Conservation (phyloP, 2,329 filamentous ascomycete genomes). For the Dactylellina sp. region DNA sequence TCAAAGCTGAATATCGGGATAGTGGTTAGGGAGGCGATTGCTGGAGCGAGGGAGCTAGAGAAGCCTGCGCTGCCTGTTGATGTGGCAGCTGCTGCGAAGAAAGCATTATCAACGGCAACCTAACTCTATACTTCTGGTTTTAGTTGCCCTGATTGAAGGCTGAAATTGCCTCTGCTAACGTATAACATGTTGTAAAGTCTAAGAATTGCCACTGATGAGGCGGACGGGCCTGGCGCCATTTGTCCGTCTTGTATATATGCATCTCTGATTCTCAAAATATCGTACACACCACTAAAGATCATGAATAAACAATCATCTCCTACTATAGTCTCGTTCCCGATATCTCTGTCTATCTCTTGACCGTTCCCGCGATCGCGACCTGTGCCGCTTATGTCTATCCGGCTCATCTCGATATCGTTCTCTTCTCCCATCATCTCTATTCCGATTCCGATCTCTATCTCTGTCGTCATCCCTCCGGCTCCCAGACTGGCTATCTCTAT, state of each 20-base stretch:
- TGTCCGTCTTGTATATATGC: conserved; percentile 17
- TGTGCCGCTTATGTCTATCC: conserved; percentile 42
- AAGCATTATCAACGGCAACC: not conserved
- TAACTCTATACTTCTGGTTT: no score
- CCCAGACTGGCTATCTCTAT: conserved; percentile 38
- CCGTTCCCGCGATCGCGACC: conserved; percentile 51
- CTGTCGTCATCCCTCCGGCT: conserved; percentile 56
- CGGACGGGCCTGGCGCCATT: not conserved
- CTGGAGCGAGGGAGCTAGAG: conserved; percentile 64
- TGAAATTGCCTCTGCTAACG: no score
- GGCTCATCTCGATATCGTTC: conserved; percentile 49
- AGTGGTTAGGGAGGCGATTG: conserved; percentile 69
- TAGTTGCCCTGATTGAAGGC: no score
- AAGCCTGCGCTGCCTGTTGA: conserved; percentile 1
- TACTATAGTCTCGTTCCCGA: conserved; percentile 47
- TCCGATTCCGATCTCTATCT: conserved; percentile 55
- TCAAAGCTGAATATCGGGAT: conserved; percentile 71
- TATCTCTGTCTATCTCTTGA: conserved; percentile 52
- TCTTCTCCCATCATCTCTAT: conserved; percentile 50
- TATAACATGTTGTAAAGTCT: no score
- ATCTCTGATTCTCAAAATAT: conserved; percentile 42
- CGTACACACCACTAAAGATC: conserved; percentile 36
- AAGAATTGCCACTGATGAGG: not conserved
- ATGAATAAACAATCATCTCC: conserved; percentile 11
- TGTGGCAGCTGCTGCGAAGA: conserved; percentile 14